phyloP scores from a whole-genome alignment of 2,329 filamentous ascomycete genomes.

The Claviceps africana region DNA sequence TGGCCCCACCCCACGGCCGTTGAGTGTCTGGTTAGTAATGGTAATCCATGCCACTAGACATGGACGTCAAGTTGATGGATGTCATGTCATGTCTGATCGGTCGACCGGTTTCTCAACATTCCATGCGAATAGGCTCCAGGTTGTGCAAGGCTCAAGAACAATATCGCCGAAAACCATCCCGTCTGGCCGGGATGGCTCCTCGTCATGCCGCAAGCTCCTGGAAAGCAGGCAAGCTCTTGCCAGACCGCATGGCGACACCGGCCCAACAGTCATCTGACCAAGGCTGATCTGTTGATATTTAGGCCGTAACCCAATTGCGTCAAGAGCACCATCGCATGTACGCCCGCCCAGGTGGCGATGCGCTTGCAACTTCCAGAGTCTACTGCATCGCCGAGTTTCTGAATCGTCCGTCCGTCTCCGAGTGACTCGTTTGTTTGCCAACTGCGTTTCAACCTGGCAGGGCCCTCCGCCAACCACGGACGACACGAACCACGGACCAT shows the following conservation, averaged over 20 bases:
- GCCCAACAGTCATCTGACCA: not conserved
- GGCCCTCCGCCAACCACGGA: not conserved
- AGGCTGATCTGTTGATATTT: not conserved
- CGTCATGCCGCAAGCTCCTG: not conserved
- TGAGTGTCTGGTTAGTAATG: too few species aligned
- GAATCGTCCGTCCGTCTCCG: not conserved
- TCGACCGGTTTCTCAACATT: too few species aligned
- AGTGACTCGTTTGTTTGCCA: conserved; percentile 3
- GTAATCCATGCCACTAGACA: too few species aligned
- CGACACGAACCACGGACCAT: conserved; percentile 3
- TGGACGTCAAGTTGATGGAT: too few species aligned
- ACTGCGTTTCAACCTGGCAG: not conserved
- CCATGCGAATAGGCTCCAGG: too few species aligned
- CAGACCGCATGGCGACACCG: not conserved
- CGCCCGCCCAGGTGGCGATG: not conserved
- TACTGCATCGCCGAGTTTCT: not conserved
- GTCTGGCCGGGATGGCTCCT: not conserved
- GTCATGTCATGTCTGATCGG: too few species aligned
- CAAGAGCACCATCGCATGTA: not conserved
- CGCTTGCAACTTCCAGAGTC: not conserved
- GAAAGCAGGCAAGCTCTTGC: not conserved
- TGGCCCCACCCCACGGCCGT: too few species aligned
- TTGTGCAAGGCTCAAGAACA: not conserved
- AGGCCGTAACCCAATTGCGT: conserved; percentile 2
- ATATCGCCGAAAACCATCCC: too few species aligned